These are phyloP conservation scores for Podospora anserina DNA, from an alignment of 495 filamentous ascomycete genomes.

Conservation along the genomic window DNA sequence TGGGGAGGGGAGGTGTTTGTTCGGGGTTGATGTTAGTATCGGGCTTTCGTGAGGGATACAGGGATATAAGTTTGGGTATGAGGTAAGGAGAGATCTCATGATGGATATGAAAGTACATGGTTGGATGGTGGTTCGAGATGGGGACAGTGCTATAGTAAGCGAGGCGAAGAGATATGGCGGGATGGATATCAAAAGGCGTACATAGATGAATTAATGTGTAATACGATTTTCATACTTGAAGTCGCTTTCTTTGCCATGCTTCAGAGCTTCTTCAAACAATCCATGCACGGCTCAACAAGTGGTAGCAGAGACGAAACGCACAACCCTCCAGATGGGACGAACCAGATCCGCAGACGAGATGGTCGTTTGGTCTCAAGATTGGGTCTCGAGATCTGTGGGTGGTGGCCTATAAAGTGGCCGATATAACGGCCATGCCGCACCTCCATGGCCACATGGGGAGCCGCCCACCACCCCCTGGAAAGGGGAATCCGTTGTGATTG, in stretches of 20 bases:
- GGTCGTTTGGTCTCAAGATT: background rate
- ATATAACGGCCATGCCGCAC: background rate
- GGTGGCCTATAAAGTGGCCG: background rate
- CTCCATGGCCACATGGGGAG: background rate
- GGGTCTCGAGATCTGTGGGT: background rate
- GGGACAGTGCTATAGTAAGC: too few species aligned
- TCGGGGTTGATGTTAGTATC: slow-evolving; percentile 22
- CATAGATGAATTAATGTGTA: background rate
- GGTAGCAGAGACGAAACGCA: background rate
- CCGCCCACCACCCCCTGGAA: background rate
- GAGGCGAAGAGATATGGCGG: background rate
- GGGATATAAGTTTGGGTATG: background rate
- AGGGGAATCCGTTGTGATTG: background rate
- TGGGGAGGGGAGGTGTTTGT: slow-evolving; percentile 40
- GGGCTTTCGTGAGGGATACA: slow-evolving; percentile 4
- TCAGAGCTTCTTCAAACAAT: background rate
- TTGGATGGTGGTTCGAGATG: too few species aligned
- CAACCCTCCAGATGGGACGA: background rate
- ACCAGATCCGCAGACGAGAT: background rate
- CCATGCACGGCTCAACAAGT: background rate
- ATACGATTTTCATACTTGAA: background rate
- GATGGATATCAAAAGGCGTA: background rate
- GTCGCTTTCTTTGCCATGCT: background rate
- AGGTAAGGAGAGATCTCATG: background rate
- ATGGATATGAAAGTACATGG: background rate